phyloP scores from a whole-genome alignment of 2,329 filamentous ascomycete genomes.

The Trichoderma aggressivum region DNA sequence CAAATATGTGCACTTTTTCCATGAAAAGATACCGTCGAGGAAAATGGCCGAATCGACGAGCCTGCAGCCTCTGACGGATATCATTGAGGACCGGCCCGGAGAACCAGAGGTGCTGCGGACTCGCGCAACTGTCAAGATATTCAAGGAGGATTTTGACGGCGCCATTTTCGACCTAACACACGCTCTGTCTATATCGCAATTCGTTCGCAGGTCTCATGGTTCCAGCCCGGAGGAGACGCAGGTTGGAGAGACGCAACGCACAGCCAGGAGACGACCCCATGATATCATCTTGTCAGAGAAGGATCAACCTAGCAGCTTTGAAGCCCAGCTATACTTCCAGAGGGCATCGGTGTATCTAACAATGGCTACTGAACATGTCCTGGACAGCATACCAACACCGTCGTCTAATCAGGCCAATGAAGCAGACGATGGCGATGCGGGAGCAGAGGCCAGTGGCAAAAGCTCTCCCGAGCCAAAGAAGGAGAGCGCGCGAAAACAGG shows the following conservation, averaged over 20 bases:
- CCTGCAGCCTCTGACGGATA: conserved; percentile 61
- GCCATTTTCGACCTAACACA: conserved; percentile 68
- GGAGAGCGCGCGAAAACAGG: conserved; percentile 22
- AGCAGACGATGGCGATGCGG: background rate
- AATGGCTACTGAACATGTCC: conserved; percentile 65
- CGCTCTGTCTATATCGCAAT: conserved; percentile 56
- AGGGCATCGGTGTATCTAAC: conserved; percentile 69
- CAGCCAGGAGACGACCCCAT: conserved; percentile 27
- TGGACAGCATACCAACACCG: conserved; percentile 45
- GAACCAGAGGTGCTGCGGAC: conserved; percentile 69
- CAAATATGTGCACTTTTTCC: conserved; percentile 88
- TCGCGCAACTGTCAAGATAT: conserved; percentile 68
- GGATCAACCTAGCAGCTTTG: conserved; percentile 68
- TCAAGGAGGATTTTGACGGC: conserved; percentile 70
- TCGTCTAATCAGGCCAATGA: background rate
- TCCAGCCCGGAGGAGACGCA: conserved; percentile 50
- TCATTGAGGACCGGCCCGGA: conserved; percentile 60
- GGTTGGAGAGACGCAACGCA: conserved; percentile 32
- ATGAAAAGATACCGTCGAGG: conserved; percentile 79
- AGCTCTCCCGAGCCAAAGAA: conserved; percentile 7
- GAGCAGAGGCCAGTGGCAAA: conserved; percentile 17
- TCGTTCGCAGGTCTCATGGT: conserved; percentile 50
- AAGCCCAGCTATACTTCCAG: conserved; percentile 73
- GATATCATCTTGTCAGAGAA: conserved; percentile 39
- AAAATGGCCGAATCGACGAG: conserved; percentile 71